These are phyloP conservation scores for Tillandsia fasciculata DNA, from an alignment of 176 grass and related monocot genomes.

Conservation along the genomic window DNA sequence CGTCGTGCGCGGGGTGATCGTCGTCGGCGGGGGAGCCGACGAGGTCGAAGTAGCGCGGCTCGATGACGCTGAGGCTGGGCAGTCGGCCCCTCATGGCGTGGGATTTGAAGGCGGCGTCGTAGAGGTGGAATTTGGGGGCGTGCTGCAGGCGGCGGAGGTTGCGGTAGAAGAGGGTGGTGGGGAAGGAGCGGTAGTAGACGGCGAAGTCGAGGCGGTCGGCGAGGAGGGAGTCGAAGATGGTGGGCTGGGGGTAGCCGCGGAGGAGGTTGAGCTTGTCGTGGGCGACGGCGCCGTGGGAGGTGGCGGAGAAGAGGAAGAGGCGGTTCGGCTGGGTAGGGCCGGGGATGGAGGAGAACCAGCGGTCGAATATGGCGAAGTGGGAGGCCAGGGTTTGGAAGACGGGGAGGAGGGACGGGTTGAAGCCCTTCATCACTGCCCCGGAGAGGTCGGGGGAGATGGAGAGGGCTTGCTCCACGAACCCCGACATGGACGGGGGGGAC, in stretches of 20 bases:
- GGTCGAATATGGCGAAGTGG: slow-evolving; percentile 83
- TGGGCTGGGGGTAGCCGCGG: slow-evolving; percentile 74
- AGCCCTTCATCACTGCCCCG: slow-evolving; percentile 65
- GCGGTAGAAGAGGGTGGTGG: slow-evolving; percentile 82
- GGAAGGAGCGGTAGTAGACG: slow-evolving; percentile 79
- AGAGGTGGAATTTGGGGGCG: slow-evolving; percentile 45
- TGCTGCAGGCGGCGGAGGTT: slow-evolving; percentile 43
- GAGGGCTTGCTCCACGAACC: slow-evolving; percentile 76
- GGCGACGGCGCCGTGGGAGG: slow-evolving; percentile 67
- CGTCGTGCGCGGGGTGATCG: slow-evolving; percentile 88
- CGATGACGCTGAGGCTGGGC: slow-evolving; percentile 59
- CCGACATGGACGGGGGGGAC: slow-evolving; percentile 58
- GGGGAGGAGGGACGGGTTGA: slow-evolving; percentile 54
- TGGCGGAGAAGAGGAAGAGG: slow-evolving; percentile 89
- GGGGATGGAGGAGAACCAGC: slow-evolving; percentile 91
- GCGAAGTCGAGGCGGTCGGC: slow-evolving; percentile 43
- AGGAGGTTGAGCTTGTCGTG: slow-evolving; percentile 67
- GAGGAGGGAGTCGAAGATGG: slow-evolving; percentile 78
- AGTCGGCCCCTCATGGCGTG: slow-evolving; percentile 47
- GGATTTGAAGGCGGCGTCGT: slow-evolving; percentile 34
- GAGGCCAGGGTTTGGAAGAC: slow-evolving; percentile 56
- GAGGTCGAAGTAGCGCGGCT: slow-evolving; percentile 82
- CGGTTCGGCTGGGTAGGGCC: slow-evolving; percentile 84
- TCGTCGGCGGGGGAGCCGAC: slow-evolving; percentile 52
- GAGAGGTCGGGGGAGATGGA: slow-evolving; percentile 43